Evolutionary conservation across 148 eudicot genomes (phyloP).

Genomic region (Oxyria digyna): DNA sequence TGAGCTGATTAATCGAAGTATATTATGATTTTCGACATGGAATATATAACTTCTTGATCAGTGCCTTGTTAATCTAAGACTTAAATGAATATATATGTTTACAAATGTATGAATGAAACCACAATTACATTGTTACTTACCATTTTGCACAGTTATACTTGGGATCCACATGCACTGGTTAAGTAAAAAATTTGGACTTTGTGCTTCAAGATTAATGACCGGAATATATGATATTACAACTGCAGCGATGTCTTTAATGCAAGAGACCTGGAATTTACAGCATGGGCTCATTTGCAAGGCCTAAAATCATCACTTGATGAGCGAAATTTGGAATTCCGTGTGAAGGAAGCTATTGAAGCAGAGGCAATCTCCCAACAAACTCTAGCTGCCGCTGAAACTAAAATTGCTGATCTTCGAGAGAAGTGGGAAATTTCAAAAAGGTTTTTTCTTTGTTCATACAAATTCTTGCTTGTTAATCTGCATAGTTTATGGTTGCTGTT

Average conservation of each 20-base stretch:
- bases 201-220: not conserved
- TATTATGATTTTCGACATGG: too few species aligned
- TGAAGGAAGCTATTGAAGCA: constrained; percentile 76
- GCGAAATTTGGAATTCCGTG: constrained; percentile 67
- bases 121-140: too few species aligned
- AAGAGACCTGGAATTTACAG: constrained; percentile 59
- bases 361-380: constrained; percentile 84
- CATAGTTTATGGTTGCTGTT: not conserved
- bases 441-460: constrained; percentile 17
- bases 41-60: too few species aligned
- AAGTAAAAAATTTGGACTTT: too few species aligned
- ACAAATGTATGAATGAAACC: too few species aligned
- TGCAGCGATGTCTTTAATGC: constrained; percentile 60
- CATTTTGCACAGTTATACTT: too few species aligned
- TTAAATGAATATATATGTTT: too few species aligned
- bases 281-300: constrained; percentile 81
- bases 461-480: not conserved
- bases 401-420: constrained; percentile 71
- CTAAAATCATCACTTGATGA: constrained; percentile 76
- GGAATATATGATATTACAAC: not conserved
- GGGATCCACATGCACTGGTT: too few species aligned
- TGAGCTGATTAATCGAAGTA: too few species aligned
- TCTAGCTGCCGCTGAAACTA: constrained; percentile 85
- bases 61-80: too few species aligned
- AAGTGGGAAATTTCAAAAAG: constrained; percentile 62